phyloP scores from a whole-genome alignment of 2,329 filamentous ascomycete species.

The Teratosphaeria pseudoeucalypti region DNA sequence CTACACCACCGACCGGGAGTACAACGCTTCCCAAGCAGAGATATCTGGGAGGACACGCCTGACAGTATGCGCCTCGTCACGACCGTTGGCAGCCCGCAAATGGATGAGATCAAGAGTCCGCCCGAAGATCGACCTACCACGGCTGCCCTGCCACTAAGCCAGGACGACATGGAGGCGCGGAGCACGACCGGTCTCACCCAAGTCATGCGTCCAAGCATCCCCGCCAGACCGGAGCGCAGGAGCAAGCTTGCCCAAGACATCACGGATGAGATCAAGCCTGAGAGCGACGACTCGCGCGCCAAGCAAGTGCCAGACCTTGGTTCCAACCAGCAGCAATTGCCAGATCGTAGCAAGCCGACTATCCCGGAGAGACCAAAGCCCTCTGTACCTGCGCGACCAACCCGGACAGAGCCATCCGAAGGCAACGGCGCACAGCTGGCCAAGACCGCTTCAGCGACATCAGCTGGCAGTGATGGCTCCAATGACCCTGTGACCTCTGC shows the following conservation, averaged over 20 bases:
- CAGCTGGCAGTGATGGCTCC: constrained; percentile 6
- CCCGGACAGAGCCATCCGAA: constrained; percentile 14
- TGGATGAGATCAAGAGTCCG: constrained; percentile 21
- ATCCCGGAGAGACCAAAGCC: constrained; percentile 53
- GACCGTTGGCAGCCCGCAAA: constrained; percentile 45
- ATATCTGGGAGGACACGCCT: constrained; percentile 90
- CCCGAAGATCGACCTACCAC: constrained; percentile 19
- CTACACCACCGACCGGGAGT: constrained; percentile 43
- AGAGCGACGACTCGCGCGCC: constrained; percentile 5
- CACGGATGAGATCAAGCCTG: constrained; percentile 12
- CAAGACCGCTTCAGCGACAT: constrained; percentile 14
- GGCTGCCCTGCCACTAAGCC: constrained; percentile 6
- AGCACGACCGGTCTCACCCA: constrained; percentile 14
- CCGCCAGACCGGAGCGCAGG: constrained; percentile 19
- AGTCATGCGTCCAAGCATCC: constrained; percentile 21
- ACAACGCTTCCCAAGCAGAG: constrained; percentile 75
- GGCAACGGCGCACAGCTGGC: constrained; percentile 6
- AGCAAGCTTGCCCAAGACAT: constrained; percentile 23
- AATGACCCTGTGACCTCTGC: constrained; percentile 21
- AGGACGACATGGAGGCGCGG: constrained; percentile 14
- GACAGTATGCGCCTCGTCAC: constrained; percentile 73
- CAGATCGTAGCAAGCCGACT: constrained; percentile 53
- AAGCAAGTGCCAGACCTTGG: constrained; percentile 12
- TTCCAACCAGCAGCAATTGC: constrained; percentile 42
- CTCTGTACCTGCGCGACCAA: constrained; percentile 48